Evolutionary conservation across 1,284 basidiomycete species (phyloP).

Genomic region (Microbotryum saponariae): DNA sequence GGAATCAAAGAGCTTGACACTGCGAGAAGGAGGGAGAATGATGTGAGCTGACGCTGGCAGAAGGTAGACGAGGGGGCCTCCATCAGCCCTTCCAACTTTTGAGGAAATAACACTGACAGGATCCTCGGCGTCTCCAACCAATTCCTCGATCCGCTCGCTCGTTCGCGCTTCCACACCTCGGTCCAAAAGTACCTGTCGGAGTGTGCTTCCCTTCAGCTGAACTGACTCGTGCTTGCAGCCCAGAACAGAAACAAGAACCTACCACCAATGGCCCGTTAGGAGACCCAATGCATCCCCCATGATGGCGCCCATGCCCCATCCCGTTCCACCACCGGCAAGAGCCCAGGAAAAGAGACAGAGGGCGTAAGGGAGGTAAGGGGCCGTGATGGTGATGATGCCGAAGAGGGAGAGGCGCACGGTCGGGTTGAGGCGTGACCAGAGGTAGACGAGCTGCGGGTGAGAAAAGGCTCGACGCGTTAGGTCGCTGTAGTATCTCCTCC

Average conservation of each 20-base stretch:
- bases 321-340: slow-evolving; percentile 70
- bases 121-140: slow-evolving; percentile 68
- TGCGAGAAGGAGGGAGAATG: not conserved
- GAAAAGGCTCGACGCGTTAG: slow-evolving; percentile 21
- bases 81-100: not conserved
- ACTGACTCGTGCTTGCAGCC: not conserved
- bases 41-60: not conserved
- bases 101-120: slow-evolving; percentile 54
- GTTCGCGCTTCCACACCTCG: slow-evolving; percentile 90
- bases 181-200: slow-evolving; percentile 65
- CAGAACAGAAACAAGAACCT: not conserved
- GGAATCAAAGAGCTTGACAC: slow-evolving; percentile 20
- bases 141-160: slow-evolving; percentile 64
- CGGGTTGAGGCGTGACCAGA: slow-evolving; percentile 92
- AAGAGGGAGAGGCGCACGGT: slow-evolving; percentile 91
- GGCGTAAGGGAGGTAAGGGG: slow-evolving; percentile 87
- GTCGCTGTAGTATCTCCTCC: not conserved
- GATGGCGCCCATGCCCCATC: slow-evolving; percentile 31
- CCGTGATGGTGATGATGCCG: slow-evolving; percentile 86
- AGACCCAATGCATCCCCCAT: slow-evolving; percentile 54
- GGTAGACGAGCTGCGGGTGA: slow-evolving; percentile 62
- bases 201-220: slow-evolving; percentile 19
- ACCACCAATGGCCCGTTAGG: slow-evolving; percentile 74
- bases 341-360: slow-evolving; percentile 83
- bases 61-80: not conserved